These are phyloP conservation scores for Amylocystis lapponica DNA, from an alignment of 768 basidiomycete genomes.

Conservation along the genomic window DNA sequence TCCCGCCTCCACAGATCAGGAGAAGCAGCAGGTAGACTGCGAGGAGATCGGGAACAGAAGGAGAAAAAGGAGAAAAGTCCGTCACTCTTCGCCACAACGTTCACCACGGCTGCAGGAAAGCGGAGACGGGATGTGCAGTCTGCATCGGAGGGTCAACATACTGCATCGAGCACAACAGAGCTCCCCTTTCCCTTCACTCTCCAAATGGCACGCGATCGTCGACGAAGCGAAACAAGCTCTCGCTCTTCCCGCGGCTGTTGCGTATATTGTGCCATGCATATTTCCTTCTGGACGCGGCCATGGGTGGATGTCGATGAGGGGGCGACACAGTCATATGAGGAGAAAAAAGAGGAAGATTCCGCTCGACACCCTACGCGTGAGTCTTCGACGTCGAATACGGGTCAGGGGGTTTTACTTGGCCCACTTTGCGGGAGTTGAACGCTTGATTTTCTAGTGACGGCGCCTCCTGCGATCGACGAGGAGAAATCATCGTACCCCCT, in stretches of 20 bases:
- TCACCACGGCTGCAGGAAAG: slow-evolving; percentile 30
- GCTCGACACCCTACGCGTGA: slow-evolving; percentile 13
- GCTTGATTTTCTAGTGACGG: slow-evolving; percentile 3
- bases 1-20: not conserved
- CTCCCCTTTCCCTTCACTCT: slow-evolving; percentile 12
- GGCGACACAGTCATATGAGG: slow-evolving; percentile 24
- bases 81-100: too few relatives aligned
- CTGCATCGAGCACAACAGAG: slow-evolving; percentile 22
- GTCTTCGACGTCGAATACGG: slow-evolving; percentile 17
- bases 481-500: slow-evolving; percentile 39
- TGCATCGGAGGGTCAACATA: slow-evolving; percentile 25
- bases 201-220: slow-evolving; percentile 19
- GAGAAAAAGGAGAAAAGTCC: slow-evolving; percentile 34
- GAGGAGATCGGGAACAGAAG: slow-evolving; percentile 1
- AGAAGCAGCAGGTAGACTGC: not conserved
- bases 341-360: slow-evolving; percentile 8
- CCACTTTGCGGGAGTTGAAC: not conserved
- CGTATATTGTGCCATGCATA: slow-evolving; percentile 57
- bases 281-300: slow-evolving; percentile 42
- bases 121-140: slow-evolving; percentile 19
- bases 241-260: slow-evolving; percentile 53
- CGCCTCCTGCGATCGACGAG: slow-evolving; percentile 27
- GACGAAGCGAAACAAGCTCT: slow-evolving; percentile 36
- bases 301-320: slow-evolving; percentile 35
- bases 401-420: slow-evolving; percentile 4